Evolutionary conservation across 2,329 filamentous ascomycete species (phyloP), one percentile per base, ranked within the genome.

Genomic region (Aspergillus fijiensis): DNA sequence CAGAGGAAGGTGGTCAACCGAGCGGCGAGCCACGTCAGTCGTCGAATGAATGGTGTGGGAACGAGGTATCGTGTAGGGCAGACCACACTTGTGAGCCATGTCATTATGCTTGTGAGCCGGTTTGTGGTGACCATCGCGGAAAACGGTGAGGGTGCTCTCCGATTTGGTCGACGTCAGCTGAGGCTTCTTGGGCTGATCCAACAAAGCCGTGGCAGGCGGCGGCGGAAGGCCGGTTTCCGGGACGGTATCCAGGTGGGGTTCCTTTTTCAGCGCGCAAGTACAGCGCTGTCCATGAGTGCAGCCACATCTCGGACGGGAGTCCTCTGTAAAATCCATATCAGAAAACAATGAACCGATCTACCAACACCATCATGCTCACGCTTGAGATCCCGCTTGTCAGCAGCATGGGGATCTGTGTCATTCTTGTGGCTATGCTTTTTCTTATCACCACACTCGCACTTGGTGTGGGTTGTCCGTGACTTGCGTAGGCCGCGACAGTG

Each of bases 401-500:
- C 62, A 42, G 60, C 56, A 64, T 74, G 68, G 65, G 70, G 68
- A 61, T 76, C 73, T 62, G 69, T 68, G 52, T 75, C 71, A 64
- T 66, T 66, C 63, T 77, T 79, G 59, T 72, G 72, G 68, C 79
- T 74, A 52, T 75, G 74, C 84, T 96, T 97, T 79, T 79, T 77
- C 85, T 96, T 97, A 79, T 96, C 91, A 75, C 92, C 93, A 78
- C 95, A 99, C 79, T 98, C 93, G 80, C 95, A 99, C 79, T 95
- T 96, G 73, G 95, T 87, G 79, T 98, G 95, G 66, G 94, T 91
- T 60, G 93, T 89, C 71, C 95, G 91, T 77, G 92, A 94, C 84
- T 98, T 98, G 81, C 95, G 93, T 84, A 96, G 89, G 68, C 90
- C 87, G 76, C 95, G 94, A 81, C 95, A 99, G 81, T 99, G 95